These are phyloP conservation scores for Capsicum pubescens DNA, from an alignment of 257 asterid genomes.

Conservation along the genomic window DNA sequence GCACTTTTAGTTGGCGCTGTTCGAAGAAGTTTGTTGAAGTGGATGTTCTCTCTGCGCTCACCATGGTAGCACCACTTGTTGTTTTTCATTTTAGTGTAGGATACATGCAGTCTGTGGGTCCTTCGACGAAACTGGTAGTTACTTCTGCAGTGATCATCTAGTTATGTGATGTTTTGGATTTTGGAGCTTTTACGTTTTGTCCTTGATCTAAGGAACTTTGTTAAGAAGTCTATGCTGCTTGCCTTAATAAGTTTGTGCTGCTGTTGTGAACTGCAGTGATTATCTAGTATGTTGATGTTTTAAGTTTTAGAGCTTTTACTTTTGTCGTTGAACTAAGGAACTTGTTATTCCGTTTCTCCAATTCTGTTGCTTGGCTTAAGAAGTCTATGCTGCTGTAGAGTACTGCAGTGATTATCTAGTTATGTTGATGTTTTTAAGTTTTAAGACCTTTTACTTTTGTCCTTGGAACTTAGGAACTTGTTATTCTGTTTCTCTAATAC, in stretches of 20 bases:
- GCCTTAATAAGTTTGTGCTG: not conserved
- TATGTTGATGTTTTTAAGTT: not conserved
- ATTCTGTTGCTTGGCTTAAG: not conserved
- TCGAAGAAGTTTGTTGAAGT: constrained; percentile 17
- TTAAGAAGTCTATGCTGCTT: too few species aligned
- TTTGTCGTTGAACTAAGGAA: not conserved
- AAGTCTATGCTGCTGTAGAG: not conserved
- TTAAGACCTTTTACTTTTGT: not conserved
- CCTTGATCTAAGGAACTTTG: not conserved
- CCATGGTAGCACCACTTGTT: not conserved
- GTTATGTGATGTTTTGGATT: not conserved
- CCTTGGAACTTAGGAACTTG: not conserved
- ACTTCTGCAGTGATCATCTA: not conserved
- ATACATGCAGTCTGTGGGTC: not conserved
- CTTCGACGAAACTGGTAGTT: not conserved
- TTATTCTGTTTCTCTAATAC: not conserved
- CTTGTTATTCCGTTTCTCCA: not conserved
- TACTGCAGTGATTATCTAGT: constrained; percentile 20
- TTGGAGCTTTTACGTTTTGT: constrained; percentile 7
- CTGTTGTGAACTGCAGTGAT: not conserved
- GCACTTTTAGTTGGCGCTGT: not conserved
- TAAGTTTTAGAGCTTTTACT: constrained; percentile 3
- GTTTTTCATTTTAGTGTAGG: not conserved
- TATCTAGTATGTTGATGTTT: constrained; percentile 1
- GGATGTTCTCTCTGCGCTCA: not conserved